Evolutionary conservation across 371 early-diverging fungal species (phyloP).

Genomic region (Mucor piriformis): DNA sequence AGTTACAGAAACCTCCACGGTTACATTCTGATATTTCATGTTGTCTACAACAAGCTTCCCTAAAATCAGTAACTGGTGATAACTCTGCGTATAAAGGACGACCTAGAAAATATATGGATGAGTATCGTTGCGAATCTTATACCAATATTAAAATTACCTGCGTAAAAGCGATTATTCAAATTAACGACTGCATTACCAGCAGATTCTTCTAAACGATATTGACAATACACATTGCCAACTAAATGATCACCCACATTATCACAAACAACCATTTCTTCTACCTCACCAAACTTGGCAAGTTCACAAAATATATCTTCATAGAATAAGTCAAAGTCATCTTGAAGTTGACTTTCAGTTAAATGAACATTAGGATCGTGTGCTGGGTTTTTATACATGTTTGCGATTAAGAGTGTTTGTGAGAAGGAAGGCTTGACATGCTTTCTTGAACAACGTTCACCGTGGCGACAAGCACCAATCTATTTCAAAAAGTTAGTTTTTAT

Average conservation of each 20-base stretch:
- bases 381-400: constrained; percentile 96
- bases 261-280: constrained; percentile 95
- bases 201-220: constrained; percentile 89
- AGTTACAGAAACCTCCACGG: constrained; percentile 97
- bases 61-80: constrained; percentile 96
- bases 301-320: constrained; percentile 97
- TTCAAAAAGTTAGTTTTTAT: background rate
- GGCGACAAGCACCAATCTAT: constrained; percentile 96
- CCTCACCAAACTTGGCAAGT: constrained; percentile 93
- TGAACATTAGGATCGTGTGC: constrained; percentile 76
- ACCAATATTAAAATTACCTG: constrained; percentile 51
- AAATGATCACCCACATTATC: constrained; percentile 99
- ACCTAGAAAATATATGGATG: constrained; percentile 40
- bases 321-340: constrained; percentile 94
- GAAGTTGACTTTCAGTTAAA: constrained; percentile 77
- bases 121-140: background rate
- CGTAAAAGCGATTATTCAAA: constrained; percentile 94
- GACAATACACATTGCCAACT: constrained; percentile 96
- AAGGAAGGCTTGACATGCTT: constrained; percentile 97
- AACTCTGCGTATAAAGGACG: constrained; percentile 95
- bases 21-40: constrained; percentile 94
- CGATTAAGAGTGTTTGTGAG: constrained; percentile 91
- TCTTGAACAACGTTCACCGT: constrained; percentile 97
- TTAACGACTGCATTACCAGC: constrained; percentile 90
- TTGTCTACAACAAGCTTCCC: constrained; percentile 97